Evolutionary conservation across 2,329 filamentous ascomycete genomes (phyloP).

Genomic region (Calonectria naviculata): DNA sequence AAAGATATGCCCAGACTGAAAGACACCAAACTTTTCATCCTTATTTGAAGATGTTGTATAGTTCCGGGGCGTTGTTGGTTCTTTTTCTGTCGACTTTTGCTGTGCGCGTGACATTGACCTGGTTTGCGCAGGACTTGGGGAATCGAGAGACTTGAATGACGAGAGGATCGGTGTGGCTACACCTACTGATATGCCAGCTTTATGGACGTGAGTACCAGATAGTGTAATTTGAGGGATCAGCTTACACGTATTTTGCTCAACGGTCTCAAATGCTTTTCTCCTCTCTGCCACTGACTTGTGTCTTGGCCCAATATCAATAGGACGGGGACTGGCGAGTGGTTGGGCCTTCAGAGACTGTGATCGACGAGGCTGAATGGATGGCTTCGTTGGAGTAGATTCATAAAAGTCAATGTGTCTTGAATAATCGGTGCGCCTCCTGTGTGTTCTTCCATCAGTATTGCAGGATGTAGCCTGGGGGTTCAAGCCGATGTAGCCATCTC

Average conservation of each 20-base stretch:
- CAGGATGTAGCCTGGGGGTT: background rate
- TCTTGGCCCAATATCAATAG: conserved; percentile 9
- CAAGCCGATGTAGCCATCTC: background rate
- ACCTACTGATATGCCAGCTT: background rate
- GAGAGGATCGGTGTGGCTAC: background rate
- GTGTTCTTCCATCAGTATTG: background rate
- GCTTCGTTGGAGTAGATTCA: background rate
- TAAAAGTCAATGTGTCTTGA: conserved; percentile 6
- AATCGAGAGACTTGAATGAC: conserved; percentile 19
- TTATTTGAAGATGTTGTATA: background rate
- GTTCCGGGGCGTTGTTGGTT: background rate
- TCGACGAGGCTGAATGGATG: conserved; percentile 7
- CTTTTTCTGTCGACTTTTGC: background rate
- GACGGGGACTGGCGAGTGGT: background rate
- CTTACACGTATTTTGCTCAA: conserved; percentile 14
- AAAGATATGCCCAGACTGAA: background rate
- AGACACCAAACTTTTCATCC: background rate
- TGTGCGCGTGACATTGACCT: conserved; percentile 4
- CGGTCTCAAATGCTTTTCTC: conserved; percentile 34
- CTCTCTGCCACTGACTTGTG: conserved; percentile 40
- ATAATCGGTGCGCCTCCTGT: conserved; percentile 7
- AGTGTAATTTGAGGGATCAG: background rate
- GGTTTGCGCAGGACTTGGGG: conserved; percentile 27
- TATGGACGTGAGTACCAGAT: background rate
- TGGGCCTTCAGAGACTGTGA: conserved; percentile 27